Conservation (phyloP, 1,284 basidiomycete species). For the Coniferiporia sulphurascens region DNA sequence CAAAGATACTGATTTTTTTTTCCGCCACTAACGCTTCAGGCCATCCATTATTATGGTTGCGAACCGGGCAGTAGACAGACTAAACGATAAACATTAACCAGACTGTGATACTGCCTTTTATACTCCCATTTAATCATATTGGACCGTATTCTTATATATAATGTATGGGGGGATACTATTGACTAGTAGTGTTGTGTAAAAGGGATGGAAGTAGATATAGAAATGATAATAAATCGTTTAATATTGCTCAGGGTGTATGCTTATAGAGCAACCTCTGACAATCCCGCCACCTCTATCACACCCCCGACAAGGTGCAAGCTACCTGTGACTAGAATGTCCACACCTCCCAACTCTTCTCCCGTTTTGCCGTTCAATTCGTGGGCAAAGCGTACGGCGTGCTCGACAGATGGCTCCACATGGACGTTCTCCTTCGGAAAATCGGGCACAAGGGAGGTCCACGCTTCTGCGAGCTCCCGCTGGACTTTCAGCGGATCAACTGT, state of each 20-base stretch:
- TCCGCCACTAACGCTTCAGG: constrained; percentile 28
- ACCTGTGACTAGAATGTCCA: constrained; percentile 80
- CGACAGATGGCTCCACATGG: constrained; percentile 83
- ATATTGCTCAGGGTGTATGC: background rate
- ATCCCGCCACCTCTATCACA: constrained; percentile 82
- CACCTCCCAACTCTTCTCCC: background rate
- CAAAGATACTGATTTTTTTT: background rate
- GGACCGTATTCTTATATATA: background rate
- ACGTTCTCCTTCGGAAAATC: constrained; percentile 55
- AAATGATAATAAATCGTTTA: background rate
- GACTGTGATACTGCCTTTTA: constrained; percentile 20
- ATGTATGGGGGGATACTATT: background rate
- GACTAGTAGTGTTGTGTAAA: background rate
- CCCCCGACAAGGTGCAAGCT: constrained; percentile 96
- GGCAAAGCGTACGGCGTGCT: constrained; percentile 76
- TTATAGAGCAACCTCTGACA: constrained; percentile 58
- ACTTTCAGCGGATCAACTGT: constrained; percentile 65
- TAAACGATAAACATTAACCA: constrained; percentile 17
- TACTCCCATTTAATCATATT: background rate
- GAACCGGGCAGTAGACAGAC: constrained; percentile 23
- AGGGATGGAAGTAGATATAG: background rate
- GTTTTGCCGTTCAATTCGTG: constrained; percentile 33
- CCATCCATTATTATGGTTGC: constrained; percentile 45
- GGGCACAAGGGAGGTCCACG: constrained; percentile 68
- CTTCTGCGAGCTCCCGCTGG: constrained; percentile 71